These are phyloP conservation scores for Colletotrichum sp. DNA, from an alignment of 2,329 filamentous ascomycete species.

Conservation along the genomic window DNA sequence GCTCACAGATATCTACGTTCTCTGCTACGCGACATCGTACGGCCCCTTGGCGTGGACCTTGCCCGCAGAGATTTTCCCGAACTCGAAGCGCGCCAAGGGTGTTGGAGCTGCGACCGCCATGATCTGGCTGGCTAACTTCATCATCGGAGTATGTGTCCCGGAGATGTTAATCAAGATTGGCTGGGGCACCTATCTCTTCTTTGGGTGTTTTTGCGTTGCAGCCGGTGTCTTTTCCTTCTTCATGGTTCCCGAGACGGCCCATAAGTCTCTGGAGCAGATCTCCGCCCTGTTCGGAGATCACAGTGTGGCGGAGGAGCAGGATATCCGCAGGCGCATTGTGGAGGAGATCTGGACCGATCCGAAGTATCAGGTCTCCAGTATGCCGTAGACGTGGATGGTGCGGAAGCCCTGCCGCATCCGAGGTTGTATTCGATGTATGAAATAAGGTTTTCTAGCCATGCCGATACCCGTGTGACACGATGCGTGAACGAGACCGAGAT, in stretches of 20 bases:
- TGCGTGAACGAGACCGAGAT: not conserved
- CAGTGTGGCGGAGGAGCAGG: not conserved
- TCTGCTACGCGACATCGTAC: conserved; percentile 35
- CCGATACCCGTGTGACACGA: not conserved
- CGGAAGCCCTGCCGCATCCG: not conserved
- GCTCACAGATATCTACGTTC: conserved; percentile 30
- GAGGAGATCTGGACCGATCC: not conserved
- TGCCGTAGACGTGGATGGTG: not conserved
- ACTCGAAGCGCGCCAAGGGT: conserved; percentile 38
- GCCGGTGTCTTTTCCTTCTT: conserved; percentile 52
- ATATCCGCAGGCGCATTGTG: not conserved
- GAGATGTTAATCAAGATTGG: conserved; percentile 56
- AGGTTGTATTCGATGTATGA: not conserved
- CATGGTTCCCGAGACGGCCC: conserved; percentile 55
- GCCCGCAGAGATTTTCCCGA: conserved; percentile 40
- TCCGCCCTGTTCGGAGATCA: conserved; percentile 36
- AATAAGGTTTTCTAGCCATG: not conserved
- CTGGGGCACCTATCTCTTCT: conserved; percentile 57
- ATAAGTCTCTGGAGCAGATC: conserved; percentile 51
- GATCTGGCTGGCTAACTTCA: conserved; percentile 42
- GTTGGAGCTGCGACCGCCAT: conserved; percentile 36
- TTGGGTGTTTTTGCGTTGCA: conserved; percentile 56
- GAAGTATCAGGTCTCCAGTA: not conserved
- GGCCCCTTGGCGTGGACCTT: conserved; percentile 39
- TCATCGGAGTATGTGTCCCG: conserved; percentile 55